A percentile compares a stretch with the other conserved stretches of the same genome.
Conservation (phyloP, 139 green algal species). For the Chlamydomonas incerta region DNA sequence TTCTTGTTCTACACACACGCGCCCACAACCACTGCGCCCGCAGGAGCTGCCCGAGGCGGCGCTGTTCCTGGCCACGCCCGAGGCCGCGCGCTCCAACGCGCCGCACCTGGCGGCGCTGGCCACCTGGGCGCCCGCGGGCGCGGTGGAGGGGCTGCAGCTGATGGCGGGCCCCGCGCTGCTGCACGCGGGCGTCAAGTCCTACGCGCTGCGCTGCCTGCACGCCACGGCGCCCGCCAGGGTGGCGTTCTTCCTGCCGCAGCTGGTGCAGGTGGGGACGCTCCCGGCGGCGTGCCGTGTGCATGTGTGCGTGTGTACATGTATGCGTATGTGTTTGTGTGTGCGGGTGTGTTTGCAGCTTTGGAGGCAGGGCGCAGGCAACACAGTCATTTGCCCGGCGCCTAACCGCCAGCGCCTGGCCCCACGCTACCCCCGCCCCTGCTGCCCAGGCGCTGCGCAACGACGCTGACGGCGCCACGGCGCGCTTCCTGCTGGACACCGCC, state of each 20-base stretch:
- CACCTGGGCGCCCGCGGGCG: conserved; percentile 64
- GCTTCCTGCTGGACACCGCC: conserved; percentile 80
- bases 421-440: background rate
- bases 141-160: conserved; percentile 76
- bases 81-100: conserved; percentile 19
- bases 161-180: conserved; percentile 58
- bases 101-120: conserved; percentile 60
- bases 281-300: too few species aligned
- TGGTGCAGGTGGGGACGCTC: conserved; percentile 80
- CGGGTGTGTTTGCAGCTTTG: too few species aligned
- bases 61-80: conserved; percentile 64
- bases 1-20: background rate
- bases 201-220: conserved; percentile 63
- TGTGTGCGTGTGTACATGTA: too few species aligned
- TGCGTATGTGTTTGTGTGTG: too few species aligned
- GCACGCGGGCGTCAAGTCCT: conserved; percentile 53
- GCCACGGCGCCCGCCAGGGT: conserved; percentile 59
- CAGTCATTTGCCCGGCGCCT: too few species aligned
- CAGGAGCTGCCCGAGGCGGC: conserved; percentile 71
- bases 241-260: conserved; percentile 94
- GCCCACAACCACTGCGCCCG: background rate
- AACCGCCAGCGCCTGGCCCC: too few species aligned
- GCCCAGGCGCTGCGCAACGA: conserved; percentile 70
- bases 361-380: too few species aligned
- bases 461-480: conserved; percentile 64